Evolutionary conservation across 148 eudicot genomes (phyloP).

Genomic region (Chenopodium berlandieri): DNA sequence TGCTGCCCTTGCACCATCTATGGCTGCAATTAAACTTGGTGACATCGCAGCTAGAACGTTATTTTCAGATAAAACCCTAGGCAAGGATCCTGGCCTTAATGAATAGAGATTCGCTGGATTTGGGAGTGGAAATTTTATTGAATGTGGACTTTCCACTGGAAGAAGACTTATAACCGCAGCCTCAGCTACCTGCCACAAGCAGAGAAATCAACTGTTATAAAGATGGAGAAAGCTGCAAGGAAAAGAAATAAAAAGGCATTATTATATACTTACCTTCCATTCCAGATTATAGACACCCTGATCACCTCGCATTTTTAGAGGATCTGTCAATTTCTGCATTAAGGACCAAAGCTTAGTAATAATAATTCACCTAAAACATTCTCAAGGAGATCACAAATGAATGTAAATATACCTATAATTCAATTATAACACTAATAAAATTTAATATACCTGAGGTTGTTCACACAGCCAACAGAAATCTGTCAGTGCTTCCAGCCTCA

Average conservation of each 20-base stretch:
- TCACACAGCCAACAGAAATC: constrained; percentile 39
- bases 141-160: constrained; percentile 41
- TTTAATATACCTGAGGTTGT: constrained; percentile 26
- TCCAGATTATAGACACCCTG: constrained; percentile 76
- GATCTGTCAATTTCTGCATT: constrained; percentile 53
- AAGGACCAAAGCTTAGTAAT: constrained; percentile 8
- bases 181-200: constrained; percentile 45
- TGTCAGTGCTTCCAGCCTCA: constrained; percentile 31
- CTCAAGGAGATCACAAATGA: not conserved
- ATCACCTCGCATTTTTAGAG: constrained; percentile 71
- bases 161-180: constrained; percentile 51
- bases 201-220: not conserved
- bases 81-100: constrained; percentile 62
- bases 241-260: not conserved
- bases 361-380: not conserved
- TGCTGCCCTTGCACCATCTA: constrained; percentile 65
- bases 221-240: not conserved
- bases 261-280: constrained; percentile 41
- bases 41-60: constrained; percentile 38
- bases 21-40: constrained; percentile 50
- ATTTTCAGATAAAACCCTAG: constrained; percentile 21
- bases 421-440: not conserved
- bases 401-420: not conserved
- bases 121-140: constrained; percentile 54
- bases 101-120: constrained; percentile 48